phyloP scores from a whole-genome alignment of 805 yeast genomes.

The Zygosaccharomyces bisporus region DNA sequence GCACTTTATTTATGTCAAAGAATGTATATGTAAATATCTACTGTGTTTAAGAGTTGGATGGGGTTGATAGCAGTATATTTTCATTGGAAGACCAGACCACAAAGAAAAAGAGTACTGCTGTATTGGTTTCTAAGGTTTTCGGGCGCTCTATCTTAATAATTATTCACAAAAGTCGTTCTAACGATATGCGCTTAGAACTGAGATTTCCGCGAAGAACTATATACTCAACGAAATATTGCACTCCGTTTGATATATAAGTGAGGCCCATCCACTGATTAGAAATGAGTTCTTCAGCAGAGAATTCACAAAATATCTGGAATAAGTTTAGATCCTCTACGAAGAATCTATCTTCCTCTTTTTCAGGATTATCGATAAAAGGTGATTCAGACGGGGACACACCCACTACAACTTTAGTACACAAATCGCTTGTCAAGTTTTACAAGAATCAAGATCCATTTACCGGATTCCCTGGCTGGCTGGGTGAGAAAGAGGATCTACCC shows the following conservation, averaged over 20 bases:
- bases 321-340: constrained; percentile 34
- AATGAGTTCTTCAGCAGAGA: constrained; percentile 14
- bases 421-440: constrained; percentile 43
- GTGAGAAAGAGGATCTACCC: constrained; percentile 35
- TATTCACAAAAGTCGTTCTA: neutral
- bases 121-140: too few species aligned
- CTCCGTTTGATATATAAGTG: neutral
- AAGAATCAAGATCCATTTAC: constrained; percentile 32
- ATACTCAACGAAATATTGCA: neutral
- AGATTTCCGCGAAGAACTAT: neutral
- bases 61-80: neutral
- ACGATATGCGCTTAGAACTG: neutral
- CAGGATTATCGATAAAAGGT: constrained; percentile 26
- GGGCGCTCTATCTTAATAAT: too few species aligned
- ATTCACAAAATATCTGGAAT: constrained; percentile 30
- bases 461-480: constrained; percentile 39
- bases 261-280: neutral
- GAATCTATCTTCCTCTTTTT: constrained; percentile 29
- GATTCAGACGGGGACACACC: constrained; percentile 44
- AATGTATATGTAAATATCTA: neutral
- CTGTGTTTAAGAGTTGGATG: neutral
- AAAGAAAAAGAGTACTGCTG: too few species aligned
- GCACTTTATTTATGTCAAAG: constrained; percentile 3
- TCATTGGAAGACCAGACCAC: too few species aligned
- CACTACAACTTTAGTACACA: constrained; percentile 43